Conservation (phyloP, 768 basidiomycete genomes). For the Tricholoma bakamatsutake region DNA sequence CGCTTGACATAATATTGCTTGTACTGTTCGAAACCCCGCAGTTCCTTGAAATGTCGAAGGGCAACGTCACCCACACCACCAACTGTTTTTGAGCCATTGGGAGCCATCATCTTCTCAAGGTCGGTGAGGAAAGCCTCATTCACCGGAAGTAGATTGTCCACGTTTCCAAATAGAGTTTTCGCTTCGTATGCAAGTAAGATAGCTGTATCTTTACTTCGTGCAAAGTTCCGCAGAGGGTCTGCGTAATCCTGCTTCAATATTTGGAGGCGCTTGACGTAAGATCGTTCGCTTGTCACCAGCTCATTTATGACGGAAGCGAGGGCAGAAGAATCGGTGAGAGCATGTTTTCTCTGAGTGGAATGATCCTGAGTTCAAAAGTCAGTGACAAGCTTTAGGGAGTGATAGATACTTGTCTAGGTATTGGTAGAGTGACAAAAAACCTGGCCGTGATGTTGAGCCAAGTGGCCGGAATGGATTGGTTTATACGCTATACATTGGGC, state of each 20-base stretch:
- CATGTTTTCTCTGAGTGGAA: conserved; percentile 46
- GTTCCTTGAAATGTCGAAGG: conserved; percentile 78
- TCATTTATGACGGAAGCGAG: conserved; percentile 77
- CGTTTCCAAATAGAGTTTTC: conserved; percentile 89
- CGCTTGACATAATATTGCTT: conserved; percentile 88
- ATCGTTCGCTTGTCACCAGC: conserved; percentile 82
- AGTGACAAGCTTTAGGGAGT: neutral
- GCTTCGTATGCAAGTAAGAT: conserved; percentile 90
- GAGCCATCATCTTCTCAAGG: conserved; percentile 70
- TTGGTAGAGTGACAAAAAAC: neutral
- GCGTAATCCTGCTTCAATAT: conserved; percentile 87
- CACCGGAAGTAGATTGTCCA: conserved; percentile 84
- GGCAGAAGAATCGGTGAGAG: conserved; percentile 57
- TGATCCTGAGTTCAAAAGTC: conserved; percentile 25
- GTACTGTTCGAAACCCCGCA: conserved; percentile 86
- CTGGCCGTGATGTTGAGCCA: neutral
- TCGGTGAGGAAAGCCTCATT: conserved; percentile 83
- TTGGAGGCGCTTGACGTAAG: conserved; percentile 79
- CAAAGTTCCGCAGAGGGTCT: conserved; percentile 83
- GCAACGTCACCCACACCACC: conserved; percentile 81
- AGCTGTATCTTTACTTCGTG: conserved; percentile 76
- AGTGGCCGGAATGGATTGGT: neutral
- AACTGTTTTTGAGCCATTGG: conserved; percentile 49
- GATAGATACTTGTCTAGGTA: neutral
- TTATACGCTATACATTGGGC: neutral